These are phyloP conservation scores for Phytophthora sansomeana DNA, from an alignment of 352 stramenopile species.

Conservation along the genomic window DNA sequence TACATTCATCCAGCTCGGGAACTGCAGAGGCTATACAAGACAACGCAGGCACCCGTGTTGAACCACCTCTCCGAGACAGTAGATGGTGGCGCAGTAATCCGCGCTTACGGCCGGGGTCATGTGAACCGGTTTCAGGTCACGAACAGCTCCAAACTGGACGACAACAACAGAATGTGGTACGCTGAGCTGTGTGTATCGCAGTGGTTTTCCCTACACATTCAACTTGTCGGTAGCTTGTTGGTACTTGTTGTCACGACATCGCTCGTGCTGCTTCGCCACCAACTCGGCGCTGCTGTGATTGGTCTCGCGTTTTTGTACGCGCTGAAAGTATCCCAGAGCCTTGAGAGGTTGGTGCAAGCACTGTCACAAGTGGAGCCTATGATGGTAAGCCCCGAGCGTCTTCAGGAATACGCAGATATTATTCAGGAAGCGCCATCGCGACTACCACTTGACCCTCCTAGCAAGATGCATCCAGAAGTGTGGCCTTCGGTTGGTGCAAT, in stretches of 20 bases:
- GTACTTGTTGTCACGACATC: conserved; percentile 80
- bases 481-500: conserved; percentile 88
- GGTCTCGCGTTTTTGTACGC: conserved; percentile 93
- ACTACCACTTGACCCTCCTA: conserved; percentile 45
- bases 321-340: conserved; percentile 81
- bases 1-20: conserved; percentile 64
- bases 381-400: conserved; percentile 92
- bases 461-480: conserved; percentile 21
- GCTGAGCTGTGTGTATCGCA: conserved; percentile 46
- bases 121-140: conserved; percentile 47
- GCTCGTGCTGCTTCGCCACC: conserved; percentile 57
- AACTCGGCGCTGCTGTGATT: conserved; percentile 62
- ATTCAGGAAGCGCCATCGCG: conserved; percentile 54
- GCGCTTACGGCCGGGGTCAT: conserved; percentile 60
- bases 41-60: conserved; percentile 52
- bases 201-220: conserved; percentile 65
- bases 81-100: conserved; percentile 55
- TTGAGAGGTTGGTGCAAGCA: conserved; percentile 86
- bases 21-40: conserved; percentile 59
- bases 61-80: conserved; percentile 63
- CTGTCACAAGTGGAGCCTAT: conserved; percentile 56
- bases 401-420: conserved; percentile 90
- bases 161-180: conserved; percentile 54
- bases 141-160: conserved; percentile 48
- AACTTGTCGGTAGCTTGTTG: conserved; percentile 83